These are phyloP conservation scores for Aquilaria sinensis DNA, from an alignment of 345 rosid genomes.

Conservation along the genomic window DNA sequence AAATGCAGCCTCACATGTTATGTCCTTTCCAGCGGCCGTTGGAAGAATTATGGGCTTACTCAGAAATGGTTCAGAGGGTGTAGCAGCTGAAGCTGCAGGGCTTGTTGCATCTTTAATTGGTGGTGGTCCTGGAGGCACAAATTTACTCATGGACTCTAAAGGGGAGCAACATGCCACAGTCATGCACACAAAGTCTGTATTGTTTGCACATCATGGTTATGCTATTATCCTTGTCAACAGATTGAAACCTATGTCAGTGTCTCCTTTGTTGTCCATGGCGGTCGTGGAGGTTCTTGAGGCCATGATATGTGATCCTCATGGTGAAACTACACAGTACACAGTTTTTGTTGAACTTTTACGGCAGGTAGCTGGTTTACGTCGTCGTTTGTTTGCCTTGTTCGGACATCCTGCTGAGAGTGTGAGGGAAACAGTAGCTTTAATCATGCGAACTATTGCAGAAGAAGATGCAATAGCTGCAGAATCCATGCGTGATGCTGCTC, in stretches of 20 bases:
- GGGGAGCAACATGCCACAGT: constrained; percentile 94
- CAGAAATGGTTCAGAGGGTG: constrained; percentile 96
- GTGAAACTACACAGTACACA: constrained; percentile 92
- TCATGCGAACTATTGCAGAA: constrained; percentile 99
- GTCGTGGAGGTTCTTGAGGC: constrained; percentile 97
- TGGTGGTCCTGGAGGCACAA: constrained; percentile 67
- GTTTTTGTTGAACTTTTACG: constrained; percentile 97
- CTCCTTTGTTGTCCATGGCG: constrained; percentile 92
- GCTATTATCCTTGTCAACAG: constrained; percentile 76
- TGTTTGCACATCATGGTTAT: constrained; percentile 74
- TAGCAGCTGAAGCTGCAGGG: constrained; percentile 91
- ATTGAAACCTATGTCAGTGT: constrained; percentile 91
- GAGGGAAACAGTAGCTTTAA: constrained; percentile 91
- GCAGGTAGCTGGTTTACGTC: constrained; percentile 91
- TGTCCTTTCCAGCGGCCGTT: constrained; percentile 99
- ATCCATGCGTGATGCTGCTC: constrained; percentile 98
- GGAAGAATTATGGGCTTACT: constrained; percentile 99
- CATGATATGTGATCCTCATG: constrained; percentile 98
- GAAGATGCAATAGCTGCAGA: constrained; percentile 99
- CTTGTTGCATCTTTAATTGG: constrained; percentile 88
- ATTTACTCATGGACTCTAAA: constrained; percentile 54
- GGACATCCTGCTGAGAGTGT: constrained; percentile 99
- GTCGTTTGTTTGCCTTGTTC: constrained; percentile 94
- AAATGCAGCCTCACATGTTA: constrained; percentile 92
- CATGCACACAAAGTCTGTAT: constrained; percentile 94